phyloP scores from a whole-genome alignment of 495 filamentous ascomycete species.

The Endocarpon pusillum region DNA sequence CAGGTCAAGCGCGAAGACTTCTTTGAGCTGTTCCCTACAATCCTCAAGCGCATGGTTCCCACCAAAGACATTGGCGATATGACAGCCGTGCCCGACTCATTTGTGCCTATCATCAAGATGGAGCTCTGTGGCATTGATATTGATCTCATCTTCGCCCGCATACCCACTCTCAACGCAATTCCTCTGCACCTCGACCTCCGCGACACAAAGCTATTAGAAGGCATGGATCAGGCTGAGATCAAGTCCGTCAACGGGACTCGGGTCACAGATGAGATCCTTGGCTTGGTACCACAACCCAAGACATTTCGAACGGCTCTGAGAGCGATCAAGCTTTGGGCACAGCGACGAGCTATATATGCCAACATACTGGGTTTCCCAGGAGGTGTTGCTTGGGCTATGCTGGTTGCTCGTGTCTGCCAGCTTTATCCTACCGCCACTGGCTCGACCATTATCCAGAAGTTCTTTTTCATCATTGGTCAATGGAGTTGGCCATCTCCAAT shows the following conservation, averaged over 20 bases:
- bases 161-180: conserved; percentile 50
- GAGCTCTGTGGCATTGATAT: conserved; percentile 81
- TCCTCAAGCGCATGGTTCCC: conserved; percentile 56
- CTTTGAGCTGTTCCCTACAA: conserved; percentile 66
- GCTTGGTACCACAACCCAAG: conserved; percentile 72
- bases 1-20: conserved; percentile 79
- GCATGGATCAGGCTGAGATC: conserved; percentile 69
- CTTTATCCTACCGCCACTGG: conserved; percentile 87
- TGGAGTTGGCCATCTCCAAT: conserved; percentile 94
- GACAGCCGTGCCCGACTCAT: conserved; percentile 72
- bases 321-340: conserved; percentile 91
- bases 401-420: conserved; percentile 89
- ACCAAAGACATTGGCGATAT: conserved; percentile 67
- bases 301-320: conserved; percentile 77
- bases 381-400: conserved; percentile 94
- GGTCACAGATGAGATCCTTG: conserved; percentile 80
- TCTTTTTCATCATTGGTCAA: conserved; percentile 76
- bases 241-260: conserved; percentile 84
- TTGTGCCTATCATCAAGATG: conserved; percentile 91
- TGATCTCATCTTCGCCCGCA: conserved; percentile 80
- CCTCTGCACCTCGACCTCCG: conserved; percentile 55
- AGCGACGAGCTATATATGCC: conserved; percentile 80
- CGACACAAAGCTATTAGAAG: conserved; percentile 69
- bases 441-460: conserved; percentile 72
- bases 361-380: conserved; percentile 94